Evolutionary conservation across 2,329 filamentous ascomycete genomes (phyloP), one percentile per base, ranked within the genome.

Genomic region (Botryotinia convoluta): DNA sequence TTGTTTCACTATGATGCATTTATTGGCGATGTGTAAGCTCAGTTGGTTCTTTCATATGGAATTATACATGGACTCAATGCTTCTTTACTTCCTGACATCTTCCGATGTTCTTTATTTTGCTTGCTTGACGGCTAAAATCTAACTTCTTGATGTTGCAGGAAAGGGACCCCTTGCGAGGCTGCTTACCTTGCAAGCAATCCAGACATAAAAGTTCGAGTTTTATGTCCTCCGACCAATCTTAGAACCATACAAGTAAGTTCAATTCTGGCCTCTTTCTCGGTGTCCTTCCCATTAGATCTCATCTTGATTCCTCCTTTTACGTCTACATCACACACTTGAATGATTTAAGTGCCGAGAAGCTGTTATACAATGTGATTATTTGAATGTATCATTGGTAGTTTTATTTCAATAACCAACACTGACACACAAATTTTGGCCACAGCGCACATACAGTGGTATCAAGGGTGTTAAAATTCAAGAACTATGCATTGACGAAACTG

Each of bases 1-100:
- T 84, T 89, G 0, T 88, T 89, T 71, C 87, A 89, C 76, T 90
- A 87, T 75, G 87, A 87, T 74, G 42, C 26, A 7, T 71, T 71
- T 22, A 64, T 39, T 42, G 22, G 42, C 20, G 69, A 71, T 26
- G 14, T 48, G 63, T 65, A 51, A 35, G 63, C 14, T 48, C 29
- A 20, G 9, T 48, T 6, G 0, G 8, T 51, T 65, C n/a, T 37
- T 1, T 37, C 22, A n/a, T n/a, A 35, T 14, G 12, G 0, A 4
- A n/a, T 16, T 0, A 3, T n/a, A 1, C 26, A 51, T n/a, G 10
- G 4, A 14, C 26, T 51, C 48, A 7, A 51, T 29, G 14, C n/a
- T 29, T 32, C 51, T 29, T 18, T 8, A n/a, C 48, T 16, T 29
- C 16, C n/a, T 29, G 14, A 5, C 1, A 29, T 18, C 51, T 16